These are phyloP conservation scores for Boletellus deceptivus DNA, from an alignment of 1,284 basidiomycete genomes.

Conservation along the genomic window DNA sequence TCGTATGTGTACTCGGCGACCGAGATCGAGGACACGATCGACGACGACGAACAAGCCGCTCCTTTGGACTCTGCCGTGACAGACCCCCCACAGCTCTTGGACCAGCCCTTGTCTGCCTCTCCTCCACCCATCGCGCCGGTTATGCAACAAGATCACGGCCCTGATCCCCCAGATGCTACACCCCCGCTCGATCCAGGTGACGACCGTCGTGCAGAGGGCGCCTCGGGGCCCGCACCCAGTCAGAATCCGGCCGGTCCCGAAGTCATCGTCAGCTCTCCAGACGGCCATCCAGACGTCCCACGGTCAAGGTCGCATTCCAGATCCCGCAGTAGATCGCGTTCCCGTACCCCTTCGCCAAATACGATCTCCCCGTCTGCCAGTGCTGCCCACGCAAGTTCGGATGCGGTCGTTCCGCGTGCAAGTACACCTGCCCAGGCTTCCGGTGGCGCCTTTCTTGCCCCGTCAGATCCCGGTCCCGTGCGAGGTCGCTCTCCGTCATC, in stretches of 20 bases:
- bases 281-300: constrained; percentile 12
- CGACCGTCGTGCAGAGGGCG: not conserved
- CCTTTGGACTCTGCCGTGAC: not conserved
- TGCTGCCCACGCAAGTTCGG: constrained; percentile 18
- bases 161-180: constrained; percentile 8
- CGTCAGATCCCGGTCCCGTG: constrained; percentile 19
- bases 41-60: constrained; percentile 13
- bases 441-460: constrained; percentile 21
- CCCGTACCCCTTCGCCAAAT: constrained; percentile 43
- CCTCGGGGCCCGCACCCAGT: not conserved
- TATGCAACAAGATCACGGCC: constrained; percentile 1
- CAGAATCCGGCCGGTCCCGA: constrained; percentile 17
- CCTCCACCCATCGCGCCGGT: constrained; percentile 9
- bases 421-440: constrained; percentile 8
- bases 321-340: constrained; percentile 39
- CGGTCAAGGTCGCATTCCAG: constrained; percentile 34
- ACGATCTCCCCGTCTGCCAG: constrained; percentile 30
- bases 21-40: constrained; percentile 7
- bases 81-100: constrained; percentile 3
- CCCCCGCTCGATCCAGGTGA: no score
- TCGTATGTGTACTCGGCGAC: constrained; percentile 39
- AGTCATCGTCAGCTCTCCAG: constrained; percentile 30
- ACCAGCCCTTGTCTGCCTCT: constrained; percentile 8
- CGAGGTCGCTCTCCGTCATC: constrained; percentile 31
- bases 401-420: constrained; percentile 11